A percentile compares a stretch with the other conserved stretches of the same genome.
Conservation (phyloP, 106 monocot species). For the Dendrobium chrysotoxum region DNA sequence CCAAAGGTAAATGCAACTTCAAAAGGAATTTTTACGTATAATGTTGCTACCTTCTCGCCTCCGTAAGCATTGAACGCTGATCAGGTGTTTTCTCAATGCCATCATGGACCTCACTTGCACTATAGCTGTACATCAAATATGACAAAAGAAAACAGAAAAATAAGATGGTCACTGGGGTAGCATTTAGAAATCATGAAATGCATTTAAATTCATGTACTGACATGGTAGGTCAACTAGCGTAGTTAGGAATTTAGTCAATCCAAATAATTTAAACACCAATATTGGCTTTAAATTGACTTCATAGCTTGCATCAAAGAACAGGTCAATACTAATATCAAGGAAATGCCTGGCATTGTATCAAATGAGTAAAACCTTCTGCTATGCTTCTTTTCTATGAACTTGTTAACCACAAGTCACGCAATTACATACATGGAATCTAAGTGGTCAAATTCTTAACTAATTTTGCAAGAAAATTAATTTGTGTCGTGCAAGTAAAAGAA, state of each 20-base stretch:
- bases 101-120: conserved; percentile 29
- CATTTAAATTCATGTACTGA: neutral
- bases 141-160: neutral
- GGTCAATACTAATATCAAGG: neutral
- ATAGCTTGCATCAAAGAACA: neutral
- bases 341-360: neutral
- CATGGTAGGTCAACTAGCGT: neutral
- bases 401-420: neutral
- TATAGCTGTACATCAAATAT: conserved; percentile 30
- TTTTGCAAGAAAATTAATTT: neutral
- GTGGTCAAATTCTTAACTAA: neutral
- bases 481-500: neutral
- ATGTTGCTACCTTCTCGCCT: conserved; percentile 45
- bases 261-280: neutral
- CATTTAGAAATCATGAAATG: neutral
- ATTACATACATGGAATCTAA: neutral
- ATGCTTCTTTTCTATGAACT: neutral
- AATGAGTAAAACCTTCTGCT: neutral
- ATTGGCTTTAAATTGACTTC: neutral
- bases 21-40: neutral
- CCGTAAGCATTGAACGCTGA: conserved; percentile 36
- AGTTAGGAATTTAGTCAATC: neutral
- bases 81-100: conserved; percentile 38
- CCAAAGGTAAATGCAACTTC: neutral
- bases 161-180: neutral